Evolutionary conservation across 2,329 filamentous ascomycete genomes (phyloP).

Genomic region (Pezicula rhizophila): DNA sequence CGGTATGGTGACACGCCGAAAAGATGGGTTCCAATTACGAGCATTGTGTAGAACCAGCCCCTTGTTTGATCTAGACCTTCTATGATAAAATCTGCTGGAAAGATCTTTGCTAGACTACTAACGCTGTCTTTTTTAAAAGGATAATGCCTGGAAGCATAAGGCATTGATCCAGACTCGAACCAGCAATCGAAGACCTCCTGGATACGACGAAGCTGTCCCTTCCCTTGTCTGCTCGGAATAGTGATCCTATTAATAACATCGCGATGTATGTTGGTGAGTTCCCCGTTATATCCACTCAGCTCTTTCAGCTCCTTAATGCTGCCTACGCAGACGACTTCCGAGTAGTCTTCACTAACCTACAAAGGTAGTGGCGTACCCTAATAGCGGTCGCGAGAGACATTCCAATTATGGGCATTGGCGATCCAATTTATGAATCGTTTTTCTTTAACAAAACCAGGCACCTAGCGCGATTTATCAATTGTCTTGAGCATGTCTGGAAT

Average conservation of each 20-base stretch:
- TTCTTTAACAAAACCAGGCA: constrained; percentile 84
- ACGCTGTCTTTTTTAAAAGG: constrained; percentile 85
- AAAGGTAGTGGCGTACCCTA: constrained; percentile 92
- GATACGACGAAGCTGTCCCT: constrained; percentile 70
- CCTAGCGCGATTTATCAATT: constrained; percentile 86
- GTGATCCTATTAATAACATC: constrained; percentile 93
- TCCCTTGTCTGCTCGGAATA: constrained; percentile 84
- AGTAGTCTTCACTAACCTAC: constrained; percentile 85
- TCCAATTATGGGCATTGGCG: constrained; percentile 86
- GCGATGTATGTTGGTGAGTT: constrained; percentile 80
- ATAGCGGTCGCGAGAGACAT: constrained; percentile 87
- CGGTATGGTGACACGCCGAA: constrained; percentile 83
- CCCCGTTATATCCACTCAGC: constrained; percentile 78
- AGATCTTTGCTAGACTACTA: constrained; percentile 75
- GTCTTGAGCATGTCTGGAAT: constrained; percentile 87
- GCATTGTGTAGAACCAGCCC: constrained; percentile 94
- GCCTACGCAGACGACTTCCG: constrained; percentile 80
- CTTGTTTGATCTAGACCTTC: constrained; percentile 90
- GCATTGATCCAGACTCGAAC: constrained; percentile 96
- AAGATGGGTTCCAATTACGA: constrained; percentile 81
- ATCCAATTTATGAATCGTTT: constrained; percentile 91
- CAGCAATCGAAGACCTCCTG: constrained; percentile 95
- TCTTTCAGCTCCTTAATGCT: constrained; percentile 79
- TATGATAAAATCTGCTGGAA: constrained; percentile 90
- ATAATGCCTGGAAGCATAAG: constrained; percentile 85